phyloP scores from a whole-genome alignment of 345 rosid genomes.

The Lumnitzera racemosa region DNA sequence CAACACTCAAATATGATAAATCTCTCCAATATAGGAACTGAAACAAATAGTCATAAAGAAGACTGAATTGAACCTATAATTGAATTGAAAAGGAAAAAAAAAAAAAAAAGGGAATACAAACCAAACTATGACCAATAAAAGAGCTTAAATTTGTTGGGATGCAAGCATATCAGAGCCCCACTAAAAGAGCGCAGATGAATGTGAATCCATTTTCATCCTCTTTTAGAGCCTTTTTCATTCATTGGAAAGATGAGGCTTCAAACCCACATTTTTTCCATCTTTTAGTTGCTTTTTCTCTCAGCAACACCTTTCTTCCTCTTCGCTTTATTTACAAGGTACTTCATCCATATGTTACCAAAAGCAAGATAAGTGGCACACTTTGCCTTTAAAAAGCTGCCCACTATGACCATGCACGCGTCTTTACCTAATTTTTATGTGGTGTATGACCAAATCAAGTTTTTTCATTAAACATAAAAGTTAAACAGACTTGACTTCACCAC shows the following conservation, averaged over 20 bases:
- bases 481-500: too few relatives aligned
- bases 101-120: too few relatives aligned
- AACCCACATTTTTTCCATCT: slow-evolving; percentile 3
- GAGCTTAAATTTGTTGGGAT: too few relatives aligned
- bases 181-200: not conserved
- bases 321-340: slow-evolving; percentile 7
- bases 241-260: slow-evolving; percentile 8
- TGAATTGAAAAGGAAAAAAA: too few relatives aligned
- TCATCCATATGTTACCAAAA: slow-evolving; percentile 5
- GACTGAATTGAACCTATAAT: too few relatives aligned
- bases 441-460: not conserved
- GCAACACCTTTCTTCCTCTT: not conserved
- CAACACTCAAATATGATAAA: too few relatives aligned
- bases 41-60: too few relatives aligned
- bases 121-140: too few relatives aligned
- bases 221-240: too few relatives aligned
- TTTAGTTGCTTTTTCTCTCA: slow-evolving; percentile 2
- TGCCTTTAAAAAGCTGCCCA: slow-evolving; percentile 8
- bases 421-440: slow-evolving; percentile 10
- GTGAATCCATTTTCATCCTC: not conserved
- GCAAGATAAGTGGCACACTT: not conserved
- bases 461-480: too few relatives aligned
- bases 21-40: too few relatives aligned
- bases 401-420: slow-evolving; percentile 16
- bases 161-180: not conserved